phyloP scores from a whole-genome alignment of 352 stramenopile species.

The Pythium oligandrum region DNA sequence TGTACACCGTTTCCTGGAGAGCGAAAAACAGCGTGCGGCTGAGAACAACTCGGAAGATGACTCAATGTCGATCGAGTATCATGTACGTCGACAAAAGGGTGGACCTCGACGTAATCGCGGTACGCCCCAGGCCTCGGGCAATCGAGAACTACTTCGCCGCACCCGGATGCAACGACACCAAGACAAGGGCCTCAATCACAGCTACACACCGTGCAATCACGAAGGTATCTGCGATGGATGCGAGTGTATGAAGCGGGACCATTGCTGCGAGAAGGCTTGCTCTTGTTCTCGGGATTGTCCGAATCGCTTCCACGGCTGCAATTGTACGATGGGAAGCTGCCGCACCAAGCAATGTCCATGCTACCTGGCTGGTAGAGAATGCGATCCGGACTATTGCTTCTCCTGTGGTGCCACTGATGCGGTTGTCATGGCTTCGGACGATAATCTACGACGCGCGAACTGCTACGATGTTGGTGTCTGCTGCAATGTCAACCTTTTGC shows the following conservation, averaged over 20 bases:
- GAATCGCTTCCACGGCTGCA: slow-evolving; percentile 65
- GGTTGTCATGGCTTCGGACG: slow-evolving; percentile 41
- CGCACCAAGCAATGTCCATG: slow-evolving; percentile 53
- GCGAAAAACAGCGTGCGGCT: too few relatives aligned
- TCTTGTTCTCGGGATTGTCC: slow-evolving; percentile 54
- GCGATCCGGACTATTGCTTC: slow-evolving; percentile 71
- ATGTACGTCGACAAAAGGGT: slow-evolving; percentile 3
- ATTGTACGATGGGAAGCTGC: slow-evolving; percentile 48
- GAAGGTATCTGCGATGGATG: slow-evolving; percentile 50
- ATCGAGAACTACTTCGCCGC: slow-evolving; percentile 28
- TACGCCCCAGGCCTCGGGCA: slow-evolving; percentile 10
- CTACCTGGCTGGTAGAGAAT: slow-evolving; percentile 47
- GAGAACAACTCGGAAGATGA: too few relatives aligned
- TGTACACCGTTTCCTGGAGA: slow-evolving; percentile 25
- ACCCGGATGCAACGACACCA: slow-evolving; percentile 32
- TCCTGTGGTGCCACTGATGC: slow-evolving; percentile 60
- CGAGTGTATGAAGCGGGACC: slow-evolving; percentile 42
- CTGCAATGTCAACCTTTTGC: slow-evolving; percentile 58
- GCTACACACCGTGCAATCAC: slow-evolving; percentile 64
- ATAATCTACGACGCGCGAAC: slow-evolving; percentile 16
- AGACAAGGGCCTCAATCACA: slow-evolving; percentile 43
- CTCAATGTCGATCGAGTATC: too few relatives aligned
- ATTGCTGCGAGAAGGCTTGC: slow-evolving; percentile 60
- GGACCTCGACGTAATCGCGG: background rate
- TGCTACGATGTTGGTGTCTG: slow-evolving; percentile 41